Conservation (phyloP, 2,329 filamentous ascomycete genomes). For the Capronia coronata region DNA sequence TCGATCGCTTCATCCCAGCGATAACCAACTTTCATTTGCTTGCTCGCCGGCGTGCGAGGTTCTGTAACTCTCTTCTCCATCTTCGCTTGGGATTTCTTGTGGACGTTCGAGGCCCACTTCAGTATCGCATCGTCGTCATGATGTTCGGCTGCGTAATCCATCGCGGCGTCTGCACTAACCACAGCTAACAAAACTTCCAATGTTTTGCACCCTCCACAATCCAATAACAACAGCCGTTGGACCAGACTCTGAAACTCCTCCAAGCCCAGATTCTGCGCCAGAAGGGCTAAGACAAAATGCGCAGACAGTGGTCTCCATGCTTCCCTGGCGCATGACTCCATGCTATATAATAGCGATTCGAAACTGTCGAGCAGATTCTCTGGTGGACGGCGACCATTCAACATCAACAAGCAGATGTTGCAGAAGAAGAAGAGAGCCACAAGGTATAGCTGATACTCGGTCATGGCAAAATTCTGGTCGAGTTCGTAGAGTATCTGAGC, state of each 20-base stretch:
- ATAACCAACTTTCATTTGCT: conserved; percentile 31
- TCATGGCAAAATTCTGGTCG: not conserved
- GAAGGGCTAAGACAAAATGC: not conserved
- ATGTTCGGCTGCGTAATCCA: conserved; percentile 37
- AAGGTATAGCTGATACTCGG: conserved; percentile 4
- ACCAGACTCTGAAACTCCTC: not conserved
- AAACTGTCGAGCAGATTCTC: conserved; percentile 3
- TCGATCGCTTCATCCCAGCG: conserved; percentile 53
- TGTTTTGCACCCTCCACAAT: not conserved
- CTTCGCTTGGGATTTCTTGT: conserved; percentile 18
- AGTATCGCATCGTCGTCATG: conserved; percentile 35
- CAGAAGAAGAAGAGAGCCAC: conserved; percentile 12
- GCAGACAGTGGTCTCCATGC: not conserved
- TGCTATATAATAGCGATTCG: conserved; percentile 1
- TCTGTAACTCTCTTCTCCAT: conserved; percentile 9
- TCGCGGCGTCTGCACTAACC: conserved; percentile 32
- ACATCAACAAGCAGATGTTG: conserved; percentile 2
- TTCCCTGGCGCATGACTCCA: not conserved
- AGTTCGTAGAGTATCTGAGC: conserved; percentile 11
- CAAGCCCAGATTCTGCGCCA: not conserved
- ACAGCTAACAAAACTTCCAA: conserved; percentile 2
- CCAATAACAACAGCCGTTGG: not conserved
- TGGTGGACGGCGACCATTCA: not conserved
- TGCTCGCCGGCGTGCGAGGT: conserved; percentile 16
- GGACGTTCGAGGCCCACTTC: conserved; percentile 37